Conservation (phyloP, 225 moss, liverwort and hornwort species). For the Climacium dendroides region DNA sequence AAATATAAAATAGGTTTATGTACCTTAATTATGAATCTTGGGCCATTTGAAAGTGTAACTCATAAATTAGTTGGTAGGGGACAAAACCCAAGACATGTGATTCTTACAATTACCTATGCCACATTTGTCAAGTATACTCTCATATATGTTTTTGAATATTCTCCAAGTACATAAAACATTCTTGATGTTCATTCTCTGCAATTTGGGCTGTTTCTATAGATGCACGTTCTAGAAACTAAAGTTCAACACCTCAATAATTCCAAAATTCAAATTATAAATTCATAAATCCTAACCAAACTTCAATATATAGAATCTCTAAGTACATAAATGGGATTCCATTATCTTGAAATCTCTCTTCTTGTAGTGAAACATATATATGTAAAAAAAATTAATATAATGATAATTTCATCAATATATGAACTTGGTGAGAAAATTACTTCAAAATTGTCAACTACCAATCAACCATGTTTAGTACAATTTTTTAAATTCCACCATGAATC, state of each 20-base stretch:
- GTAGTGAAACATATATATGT: neutral
- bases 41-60: too few relatives aligned
- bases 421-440: too few relatives aligned
- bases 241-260: rapidly evolving
- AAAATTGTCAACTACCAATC: neutral
- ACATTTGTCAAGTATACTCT: neutral
- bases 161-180: neutral
- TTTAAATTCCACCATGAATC: neutral
- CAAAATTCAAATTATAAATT: neutral
- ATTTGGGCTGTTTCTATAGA: neutral
- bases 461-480: rapidly evolving
- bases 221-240: neutral
- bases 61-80: rapidly evolving
- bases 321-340: too few relatives aligned
- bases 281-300: neutral
- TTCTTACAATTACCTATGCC: rapidly evolving
- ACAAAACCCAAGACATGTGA: rapidly evolving
- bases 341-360: neutral
- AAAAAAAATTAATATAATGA: neutral
- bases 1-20: neutral
- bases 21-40: neutral
- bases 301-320: neutral
- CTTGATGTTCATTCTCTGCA: rapidly evolving
- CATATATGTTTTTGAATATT: neutral
- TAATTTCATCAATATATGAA: neutral